A percentile compares a stretch with the other conserved stretches of the same genome.
Conservation (phyloP, 805 yeast genomes). For the Phaffomyces opuntiae region DNA sequence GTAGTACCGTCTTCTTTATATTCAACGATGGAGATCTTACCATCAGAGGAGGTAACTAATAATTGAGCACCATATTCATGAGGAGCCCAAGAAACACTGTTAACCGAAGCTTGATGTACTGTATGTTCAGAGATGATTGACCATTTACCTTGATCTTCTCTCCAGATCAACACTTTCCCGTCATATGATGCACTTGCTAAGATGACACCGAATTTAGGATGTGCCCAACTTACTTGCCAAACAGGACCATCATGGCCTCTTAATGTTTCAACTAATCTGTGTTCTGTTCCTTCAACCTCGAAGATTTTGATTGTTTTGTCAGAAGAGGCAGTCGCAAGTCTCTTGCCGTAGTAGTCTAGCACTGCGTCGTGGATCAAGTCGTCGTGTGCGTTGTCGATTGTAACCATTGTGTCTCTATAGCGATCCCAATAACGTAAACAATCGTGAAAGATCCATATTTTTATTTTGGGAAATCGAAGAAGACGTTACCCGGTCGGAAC, state of each 20-base stretch:
- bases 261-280: slow-evolving; percentile 76
- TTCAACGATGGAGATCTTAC: slow-evolving; percentile 83
- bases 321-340: slow-evolving; percentile 92
- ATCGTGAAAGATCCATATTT: too few species aligned
- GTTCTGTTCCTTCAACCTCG: slow-evolving; percentile 81
- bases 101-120: slow-evolving; percentile 89
- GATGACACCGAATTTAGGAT: slow-evolving; percentile 93
- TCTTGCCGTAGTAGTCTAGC: slow-evolving; percentile 91
- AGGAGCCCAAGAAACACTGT: slow-evolving; percentile 95
- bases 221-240: slow-evolving; percentile 99
- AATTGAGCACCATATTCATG: slow-evolving; percentile 92
- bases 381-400: slow-evolving; percentile 86
- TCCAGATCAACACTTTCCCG: slow-evolving; percentile 92
- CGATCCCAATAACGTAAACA: too few species aligned
- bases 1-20: slow-evolving; percentile 85
- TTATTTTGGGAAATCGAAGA: too few species aligned
- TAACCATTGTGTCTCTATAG: slow-evolving; percentile 39
- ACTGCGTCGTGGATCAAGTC: slow-evolving; percentile 96
- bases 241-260: slow-evolving; percentile 97
- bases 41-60: slow-evolving; percentile 89
- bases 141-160: slow-evolving; percentile 89
- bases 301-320: slow-evolving; percentile 94
- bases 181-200: slow-evolving; percentile 94
- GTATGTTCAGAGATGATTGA: slow-evolving; percentile 78
- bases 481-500: too few species aligned